Evolutionary conservation across 1,284 basidiomycete genomes (phyloP).

Genomic region (Retiboletus flavoniger): DNA sequence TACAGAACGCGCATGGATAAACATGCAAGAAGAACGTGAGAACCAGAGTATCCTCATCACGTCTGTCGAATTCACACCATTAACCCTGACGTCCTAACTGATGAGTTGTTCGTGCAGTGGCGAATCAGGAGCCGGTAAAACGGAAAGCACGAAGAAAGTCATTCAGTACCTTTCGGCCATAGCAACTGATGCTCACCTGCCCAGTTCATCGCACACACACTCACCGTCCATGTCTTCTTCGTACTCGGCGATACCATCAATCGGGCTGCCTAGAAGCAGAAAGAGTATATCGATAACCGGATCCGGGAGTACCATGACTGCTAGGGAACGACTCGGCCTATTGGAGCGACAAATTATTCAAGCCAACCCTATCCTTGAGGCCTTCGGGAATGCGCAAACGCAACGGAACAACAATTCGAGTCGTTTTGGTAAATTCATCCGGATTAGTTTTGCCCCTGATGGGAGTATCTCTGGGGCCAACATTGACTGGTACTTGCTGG

Average conservation of each 20-base stretch:
- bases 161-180: constrained; percentile 99
- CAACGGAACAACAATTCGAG: constrained; percentile 99
- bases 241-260: constrained; percentile 52
- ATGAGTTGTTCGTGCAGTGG: constrained; percentile 53
- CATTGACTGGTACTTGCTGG: constrained; percentile 98
- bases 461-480: constrained; percentile 98
- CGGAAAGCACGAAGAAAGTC: constrained; percentile 99
- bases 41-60: constrained; percentile 99
- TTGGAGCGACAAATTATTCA: constrained; percentile 97
- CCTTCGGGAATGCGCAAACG: constrained; percentile 98
- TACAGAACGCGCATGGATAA: constrained; percentile 97
- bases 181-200: constrained; percentile 75
- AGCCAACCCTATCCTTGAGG: constrained; percentile 97
- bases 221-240: constrained; percentile 49
- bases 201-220: constrained; percentile 61
- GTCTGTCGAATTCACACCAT: constrained; percentile 46
- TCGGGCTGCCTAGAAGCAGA: constrained; percentile 58
- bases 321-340: constrained; percentile 76
- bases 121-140: constrained; percentile 99
- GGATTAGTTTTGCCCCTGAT: constrained; percentile 91
- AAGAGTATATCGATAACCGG: constrained; percentile 47
- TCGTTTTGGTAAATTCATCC: constrained; percentile 97
- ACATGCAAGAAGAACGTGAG: constrained; percentile 96
- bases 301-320: constrained; percentile 47
- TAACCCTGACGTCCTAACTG: background rate